phyloP scores from a whole-genome alignment of 2,329 filamentous ascomycete genomes.

The Passalora sequoiae region DNA sequence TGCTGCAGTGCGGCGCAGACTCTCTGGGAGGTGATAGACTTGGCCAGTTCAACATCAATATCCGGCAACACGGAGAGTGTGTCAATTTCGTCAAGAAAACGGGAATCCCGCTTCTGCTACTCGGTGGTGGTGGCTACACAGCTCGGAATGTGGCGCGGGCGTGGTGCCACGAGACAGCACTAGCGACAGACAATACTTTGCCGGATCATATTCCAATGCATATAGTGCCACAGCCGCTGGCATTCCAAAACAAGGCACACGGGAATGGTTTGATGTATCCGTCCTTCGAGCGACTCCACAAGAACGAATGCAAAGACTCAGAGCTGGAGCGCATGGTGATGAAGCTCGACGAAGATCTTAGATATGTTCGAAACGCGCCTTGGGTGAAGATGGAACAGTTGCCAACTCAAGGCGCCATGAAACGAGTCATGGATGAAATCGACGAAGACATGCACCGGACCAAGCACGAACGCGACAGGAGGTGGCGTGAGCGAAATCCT shows the following conservation, averaged over 20 bases:
- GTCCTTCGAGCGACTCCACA: conserved; percentile 63
- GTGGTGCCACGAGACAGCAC: conserved; percentile 94
- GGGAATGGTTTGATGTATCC: conserved; percentile 68
- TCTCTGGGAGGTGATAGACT: conserved; percentile 88
- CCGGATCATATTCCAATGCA: conserved; percentile 64
- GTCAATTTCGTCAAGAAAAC: conserved; percentile 82
- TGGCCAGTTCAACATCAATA: conserved; percentile 93
- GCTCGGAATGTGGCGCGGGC: conserved; percentile 92
- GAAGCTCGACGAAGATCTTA: conserved; percentile 76
- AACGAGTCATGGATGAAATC: conserved; percentile 59
- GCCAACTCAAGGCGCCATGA: conserved; percentile 62
- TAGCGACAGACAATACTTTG: conserved; percentile 73
- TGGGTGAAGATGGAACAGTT: conserved; percentile 81
- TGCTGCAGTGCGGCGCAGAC: conserved; percentile 92
- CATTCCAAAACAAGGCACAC: conserved; percentile 76
- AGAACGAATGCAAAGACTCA: conserved; percentile 69
- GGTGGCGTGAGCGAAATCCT: conserved; percentile 41
- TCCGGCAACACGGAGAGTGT: conserved; percentile 87
- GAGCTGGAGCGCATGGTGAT: conserved; percentile 69
- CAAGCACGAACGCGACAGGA: conserved; percentile 45
- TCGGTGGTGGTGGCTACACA: conserved; percentile 94
- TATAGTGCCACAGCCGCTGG: conserved; percentile 78
- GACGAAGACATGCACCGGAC: conserved; percentile 53
- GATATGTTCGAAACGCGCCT: conserved; percentile 77
- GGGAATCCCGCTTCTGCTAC: conserved; percentile 75